These are phyloP conservation scores for Flaveria trinervia DNA, from an alignment of 129 eudicot genomes.

Conservation along the genomic window DNA sequence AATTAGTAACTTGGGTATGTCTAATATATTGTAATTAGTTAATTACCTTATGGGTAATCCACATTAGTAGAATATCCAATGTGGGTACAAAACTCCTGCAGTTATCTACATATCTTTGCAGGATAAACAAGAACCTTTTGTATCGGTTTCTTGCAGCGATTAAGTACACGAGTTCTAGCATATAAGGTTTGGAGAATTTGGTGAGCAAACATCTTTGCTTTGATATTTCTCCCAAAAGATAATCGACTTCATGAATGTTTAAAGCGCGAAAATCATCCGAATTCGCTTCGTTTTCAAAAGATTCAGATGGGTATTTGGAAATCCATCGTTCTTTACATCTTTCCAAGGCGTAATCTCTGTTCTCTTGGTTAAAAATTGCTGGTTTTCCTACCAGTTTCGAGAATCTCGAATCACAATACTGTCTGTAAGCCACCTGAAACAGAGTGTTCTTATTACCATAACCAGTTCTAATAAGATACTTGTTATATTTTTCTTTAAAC, in stretches of 20 bases:
- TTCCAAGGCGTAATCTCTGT: slow-evolving; percentile 73
- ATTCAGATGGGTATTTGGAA: slow-evolving; percentile 61
- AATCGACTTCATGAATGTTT: slow-evolving; percentile 29
- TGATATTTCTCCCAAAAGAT: slow-evolving; percentile 47
- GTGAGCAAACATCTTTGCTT: slow-evolving; percentile 55
- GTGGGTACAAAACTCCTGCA: slow-evolving; percentile 65
- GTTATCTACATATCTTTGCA: slow-evolving; percentile 53
- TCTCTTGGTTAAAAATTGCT: slow-evolving; percentile 73
- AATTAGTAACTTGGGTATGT: neutral
- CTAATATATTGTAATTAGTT: neutral
- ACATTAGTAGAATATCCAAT: slow-evolving; percentile 77
- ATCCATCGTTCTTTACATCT: slow-evolving; percentile 85
- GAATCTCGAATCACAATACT: slow-evolving; percentile 78
- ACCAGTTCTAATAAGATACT: too few relatives aligned
- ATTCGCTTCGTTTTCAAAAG: slow-evolving; percentile 73
- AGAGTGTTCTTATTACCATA: neutral
- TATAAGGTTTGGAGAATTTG: slow-evolving; percentile 62
- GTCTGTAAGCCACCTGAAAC: slow-evolving; percentile 64
- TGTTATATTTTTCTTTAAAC: too few relatives aligned
- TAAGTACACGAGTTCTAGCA: slow-evolving; percentile 74
- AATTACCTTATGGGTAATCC: slow-evolving; percentile 88
- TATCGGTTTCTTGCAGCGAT: slow-evolving; percentile 76
- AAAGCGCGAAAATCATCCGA: slow-evolving; percentile 3
- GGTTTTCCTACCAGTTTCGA: slow-evolving; percentile 80
- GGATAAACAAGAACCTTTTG: slow-evolving; percentile 61